Conservation (phyloP, 1,139 yeast species). For the Blastobotrys persicus region DNA sequence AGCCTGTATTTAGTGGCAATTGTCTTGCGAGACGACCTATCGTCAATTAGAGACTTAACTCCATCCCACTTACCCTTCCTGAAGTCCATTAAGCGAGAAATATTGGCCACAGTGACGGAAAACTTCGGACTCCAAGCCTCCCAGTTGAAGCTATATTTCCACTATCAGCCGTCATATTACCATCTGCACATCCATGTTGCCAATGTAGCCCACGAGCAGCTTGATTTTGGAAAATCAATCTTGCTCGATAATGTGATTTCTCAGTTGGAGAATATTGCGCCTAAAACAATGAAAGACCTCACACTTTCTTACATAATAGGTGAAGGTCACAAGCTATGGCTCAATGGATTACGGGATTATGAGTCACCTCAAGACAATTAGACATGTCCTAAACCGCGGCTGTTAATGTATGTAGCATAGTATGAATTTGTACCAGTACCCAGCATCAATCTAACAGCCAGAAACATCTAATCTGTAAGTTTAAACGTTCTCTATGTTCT, state of each 20-base stretch:
- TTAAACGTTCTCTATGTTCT: no score
- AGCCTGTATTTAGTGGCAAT: conserved; percentile 77
- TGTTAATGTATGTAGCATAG: no score
- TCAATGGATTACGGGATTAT: conserved; percentile 15
- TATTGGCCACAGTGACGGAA: conserved; percentile 49
- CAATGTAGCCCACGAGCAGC: conserved; percentile 66
- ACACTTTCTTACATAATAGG: conserved; percentile 61
- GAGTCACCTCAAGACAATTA: no score
- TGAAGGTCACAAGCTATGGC: conserved; percentile 79
- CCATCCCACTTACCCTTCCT: conserved; percentile 59
- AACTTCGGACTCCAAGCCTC: conserved; percentile 47
- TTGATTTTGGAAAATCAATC: conserved; percentile 82
- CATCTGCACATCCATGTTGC: conserved; percentile 95
- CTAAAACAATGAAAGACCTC: conserved; percentile 48
- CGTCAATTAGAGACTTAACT: conserved; percentile 72
- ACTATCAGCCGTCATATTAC: conserved; percentile 94
- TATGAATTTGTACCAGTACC: no score
- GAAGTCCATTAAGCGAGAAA: conserved; percentile 43
- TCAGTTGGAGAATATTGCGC: conserved; percentile 54
- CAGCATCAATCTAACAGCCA: no score
- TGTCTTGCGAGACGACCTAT: conserved; percentile 67
- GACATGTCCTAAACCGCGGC: no score
- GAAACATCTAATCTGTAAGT: no score
- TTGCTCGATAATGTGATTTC: conserved; percentile 81
- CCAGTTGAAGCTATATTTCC: conserved; percentile 71